Evolutionary conservation across 805 yeast genomes (phyloP), one percentile per base, ranked within the genome.

Genomic region (Hanseniaspora clermontiae): DNA sequence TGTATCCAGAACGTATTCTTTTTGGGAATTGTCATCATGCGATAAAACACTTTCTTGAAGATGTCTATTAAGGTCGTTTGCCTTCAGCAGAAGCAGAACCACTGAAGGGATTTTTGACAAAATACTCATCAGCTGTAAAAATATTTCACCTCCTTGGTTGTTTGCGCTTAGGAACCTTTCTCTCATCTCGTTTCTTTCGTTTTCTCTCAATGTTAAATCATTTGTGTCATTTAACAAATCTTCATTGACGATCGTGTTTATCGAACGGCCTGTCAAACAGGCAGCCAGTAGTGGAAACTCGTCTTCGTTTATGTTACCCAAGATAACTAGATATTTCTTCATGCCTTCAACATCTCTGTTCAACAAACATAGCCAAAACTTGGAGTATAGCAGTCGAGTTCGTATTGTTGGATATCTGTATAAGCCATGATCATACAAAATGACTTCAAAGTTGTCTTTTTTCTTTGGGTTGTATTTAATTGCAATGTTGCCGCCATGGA

Each of bases 401-500:
- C 79, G 76, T 1, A 83, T 73, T 1, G 95, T 84, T 12, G 95
- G 88, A 58, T 83, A 80, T 59, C 99, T 76, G 67, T 93, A 93
- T 19, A 93, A 74, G 0, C 98, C 99, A 68, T 93, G 98, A 70
- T 93, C 99, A 66, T 88, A 95, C 19, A 93, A 74, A 7, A 93
- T 74, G 52, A 93, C 87, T 68, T 93, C 98, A 67, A 93, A 93
- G 66, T 91, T 90, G 65, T 83, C 88, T 31, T 49, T 37, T 37
- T 48, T 43, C 15, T 29, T 37, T 29, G 45, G 43, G 11, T 62
- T 51, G 3, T 61, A 60, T 57, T 89, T 73, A 24, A 93, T 87
- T 0, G 97, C 96, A 58, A 93, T 72, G 64, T 93, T 93, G 0
- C 99, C 99, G 11, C 95, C 96, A 67, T 93, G 99, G 1, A 98